Base-by-base conservation (phyloP, 2,329 filamentous ascomycete genomes). In the Verticillium longisporum region DNA sequence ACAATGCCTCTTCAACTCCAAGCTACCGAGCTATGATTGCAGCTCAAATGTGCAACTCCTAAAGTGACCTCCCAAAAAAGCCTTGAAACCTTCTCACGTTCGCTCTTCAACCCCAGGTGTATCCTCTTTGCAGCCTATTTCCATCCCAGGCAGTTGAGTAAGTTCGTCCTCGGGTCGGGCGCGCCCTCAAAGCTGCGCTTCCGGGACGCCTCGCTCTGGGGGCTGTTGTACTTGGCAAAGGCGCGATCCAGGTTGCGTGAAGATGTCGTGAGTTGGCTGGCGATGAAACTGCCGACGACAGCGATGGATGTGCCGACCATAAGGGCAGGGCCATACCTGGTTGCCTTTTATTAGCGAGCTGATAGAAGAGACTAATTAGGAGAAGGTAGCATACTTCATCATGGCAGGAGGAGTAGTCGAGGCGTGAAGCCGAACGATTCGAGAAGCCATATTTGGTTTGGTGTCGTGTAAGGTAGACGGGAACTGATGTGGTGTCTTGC, bases 171-270 rank as follows among this genome's bases (percentile, higher is more conserved):
- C 32, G 73, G 73, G 60, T 75, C 74, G 37, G 66, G 61, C 58
- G 70, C 63, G 26, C 70, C 72, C 0, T 71, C 69, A 61, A 76
- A 77, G 31, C 72, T 67, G 37, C 60, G 72, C 58, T 62, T 66
- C 32, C 74, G 68, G 14, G 68, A 69, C 5, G 70, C 71, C 59
- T 77, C 73, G 61, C 75, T 76, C 62, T 73, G 63, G 6, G 72
- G 64, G 7, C 70, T 75, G 66, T 75, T 70, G 69, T 77, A 77
- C 61, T 72, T 70, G 38, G 71, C 60, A 62, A 77, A 77, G 63
- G 70, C 74, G 50, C 70, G 70, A 63, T 77, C 75, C 67, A 77
- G 72, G 5, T 68, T 71, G 34, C 65, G 64, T 5, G 74, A 75
- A 60, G 73, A 70, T 34, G 60, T 67, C 50, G 63, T 59, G 54